Evolutionary conservation across 164 flowering plant species (phyloP).

Genomic region (Sextonia rubra): DNA sequence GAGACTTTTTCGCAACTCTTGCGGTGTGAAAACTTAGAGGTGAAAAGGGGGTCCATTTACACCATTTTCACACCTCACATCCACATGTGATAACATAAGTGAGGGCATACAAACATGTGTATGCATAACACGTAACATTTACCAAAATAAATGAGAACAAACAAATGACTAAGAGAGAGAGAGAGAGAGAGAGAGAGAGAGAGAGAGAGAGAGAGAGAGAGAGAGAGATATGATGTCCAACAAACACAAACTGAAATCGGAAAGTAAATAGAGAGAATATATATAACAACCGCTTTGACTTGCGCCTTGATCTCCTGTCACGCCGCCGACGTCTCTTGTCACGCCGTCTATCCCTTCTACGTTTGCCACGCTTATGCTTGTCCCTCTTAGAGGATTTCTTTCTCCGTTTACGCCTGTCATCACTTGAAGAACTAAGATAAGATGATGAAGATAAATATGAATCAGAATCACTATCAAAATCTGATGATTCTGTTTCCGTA

Average conservation of each 20-base stretch:
- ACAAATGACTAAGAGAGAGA: too few relatives aligned
- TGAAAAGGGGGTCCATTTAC: too few relatives aligned
- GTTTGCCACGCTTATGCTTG: constrained; percentile 56
- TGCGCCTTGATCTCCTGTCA: constrained; percentile 67
- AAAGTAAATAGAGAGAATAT: not conserved
- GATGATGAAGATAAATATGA: constrained; percentile 57
- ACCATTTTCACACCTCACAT: too few relatives aligned
- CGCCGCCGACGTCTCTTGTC: constrained; percentile 64
- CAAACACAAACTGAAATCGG: not conserved
- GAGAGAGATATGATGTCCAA: not conserved
- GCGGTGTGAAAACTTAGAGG: too few relatives aligned
- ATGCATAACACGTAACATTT: too few relatives aligned
- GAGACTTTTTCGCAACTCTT: too few relatives aligned
- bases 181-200: constrained; percentile 8
- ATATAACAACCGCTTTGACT: constrained; percentile 58
- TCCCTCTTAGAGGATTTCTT: constrained; percentile 76
- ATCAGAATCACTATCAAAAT: constrained; percentile 64
- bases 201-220: constrained; percentile 8
- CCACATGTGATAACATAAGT: too few relatives aligned
- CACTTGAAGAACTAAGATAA: constrained; percentile 77
- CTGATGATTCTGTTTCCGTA: constrained; percentile 62
- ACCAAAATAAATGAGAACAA: too few relatives aligned
- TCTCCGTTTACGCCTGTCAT: constrained; percentile 68
- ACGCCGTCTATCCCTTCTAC: constrained; percentile 56
- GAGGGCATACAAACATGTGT: too few relatives aligned